These are phyloP conservation scores for Astragalus glycyphyllos DNA, from an alignment of 306 rosid species.

Conservation along the genomic window DNA sequence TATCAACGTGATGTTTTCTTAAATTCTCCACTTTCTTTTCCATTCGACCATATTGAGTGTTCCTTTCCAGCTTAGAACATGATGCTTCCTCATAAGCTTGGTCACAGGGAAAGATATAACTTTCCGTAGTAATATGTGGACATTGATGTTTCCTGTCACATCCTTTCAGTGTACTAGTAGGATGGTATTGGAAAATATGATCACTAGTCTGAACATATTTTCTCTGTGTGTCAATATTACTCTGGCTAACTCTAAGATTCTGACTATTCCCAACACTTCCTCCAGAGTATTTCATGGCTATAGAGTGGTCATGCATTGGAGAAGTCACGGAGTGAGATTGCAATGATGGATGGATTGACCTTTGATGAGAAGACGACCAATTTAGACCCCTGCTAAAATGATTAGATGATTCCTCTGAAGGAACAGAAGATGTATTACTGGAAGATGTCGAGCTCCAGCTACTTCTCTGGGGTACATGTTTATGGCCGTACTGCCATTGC, in stretches of 20 bases:
- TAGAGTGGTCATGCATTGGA: conserved; percentile 45
- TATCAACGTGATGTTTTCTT: conserved; percentile 39
- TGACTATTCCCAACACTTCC: conserved; percentile 47
- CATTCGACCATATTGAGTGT: conserved; percentile 47
- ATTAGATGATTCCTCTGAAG: conserved; percentile 60
- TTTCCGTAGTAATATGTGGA: conserved; percentile 47
- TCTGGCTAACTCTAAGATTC: conserved; percentile 42
- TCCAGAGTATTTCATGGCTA: conserved; percentile 48
- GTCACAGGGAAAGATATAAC: conserved; percentile 40
- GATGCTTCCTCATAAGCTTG: conserved; percentile 45
- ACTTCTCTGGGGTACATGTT: conserved; percentile 52
- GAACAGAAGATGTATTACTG: conserved; percentile 60
- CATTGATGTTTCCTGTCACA: conserved; percentile 44
- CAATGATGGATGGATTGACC: conserved; percentile 55
- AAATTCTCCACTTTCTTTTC: conserved; percentile 51
- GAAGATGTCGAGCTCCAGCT: conserved; percentile 56
- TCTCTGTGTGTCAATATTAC: conserved; percentile 42
- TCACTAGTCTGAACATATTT: conserved; percentile 50
- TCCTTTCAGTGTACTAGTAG: conserved; percentile 43
- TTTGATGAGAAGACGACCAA: conserved; percentile 63
- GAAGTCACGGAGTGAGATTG: conserved; percentile 58
- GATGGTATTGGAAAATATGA: conserved; percentile 47
- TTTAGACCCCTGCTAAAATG: conserved; percentile 55
- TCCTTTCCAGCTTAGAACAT: conserved; percentile 33
- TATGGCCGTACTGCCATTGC: conserved; percentile 71